Evolutionary conservation across 345 rosid species (phyloP), one percentile per base, ranked within the genome.

Genomic region (Anastatica hierochuntica): DNA sequence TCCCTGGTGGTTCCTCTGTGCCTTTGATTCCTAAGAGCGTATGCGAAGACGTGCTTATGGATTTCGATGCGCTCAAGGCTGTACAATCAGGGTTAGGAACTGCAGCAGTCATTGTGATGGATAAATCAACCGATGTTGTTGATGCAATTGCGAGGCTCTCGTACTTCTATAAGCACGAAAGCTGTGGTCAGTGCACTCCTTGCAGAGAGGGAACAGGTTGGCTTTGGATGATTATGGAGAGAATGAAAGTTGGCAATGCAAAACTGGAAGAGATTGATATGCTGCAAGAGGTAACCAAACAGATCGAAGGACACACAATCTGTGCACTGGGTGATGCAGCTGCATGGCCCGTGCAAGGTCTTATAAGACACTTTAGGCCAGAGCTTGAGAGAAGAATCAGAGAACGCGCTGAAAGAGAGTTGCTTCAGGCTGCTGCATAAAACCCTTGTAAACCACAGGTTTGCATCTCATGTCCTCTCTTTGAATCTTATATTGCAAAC

Each of bases 161-260:
- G 5, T 88, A 85, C 76, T 92, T 92, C 73, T 92, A 92, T 82
- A 88, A 85, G 78, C 99, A 92, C 9, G 97, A 92, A 74, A 88
- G 97, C 64, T 92, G 97, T 69, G 97, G 99, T 20, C 97, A 92
- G 74, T 88, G 99, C 70, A 92, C 99, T 0, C 97, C 95, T 19
- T 92, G 99, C 87, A 73, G 95, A 68, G 97, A 92, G 57, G 99
- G 99, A 14, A 92, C 94, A 3, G 82, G 88, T 54, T 92, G 99
- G 97, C 88, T 88, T 49, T 92, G 97, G 99, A 92, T 80, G 99
- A 77, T 92, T 49, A 88, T 92, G 98, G 98, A 88, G 69, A 88
- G 94, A 57, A 53, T 92, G 84, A 85, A 92, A 69, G 94, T 85
- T 37, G 98, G 97, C 20, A 77, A 88, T 76, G 97, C 98, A 17